Conservation (phyloP, 768 basidiomycete species). For the Suillus paluster region DNA sequence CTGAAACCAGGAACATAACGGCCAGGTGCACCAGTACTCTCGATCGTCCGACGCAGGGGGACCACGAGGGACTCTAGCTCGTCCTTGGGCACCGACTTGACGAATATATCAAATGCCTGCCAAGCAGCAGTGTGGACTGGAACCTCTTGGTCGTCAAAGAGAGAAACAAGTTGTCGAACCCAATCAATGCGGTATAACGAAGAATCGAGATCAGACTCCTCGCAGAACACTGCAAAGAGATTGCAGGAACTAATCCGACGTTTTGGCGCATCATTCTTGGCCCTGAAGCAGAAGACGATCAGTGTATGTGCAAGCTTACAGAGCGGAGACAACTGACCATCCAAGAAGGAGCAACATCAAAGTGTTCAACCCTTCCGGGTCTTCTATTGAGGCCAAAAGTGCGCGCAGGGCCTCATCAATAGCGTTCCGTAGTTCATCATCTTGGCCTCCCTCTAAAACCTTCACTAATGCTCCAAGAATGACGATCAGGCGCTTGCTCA, state of each 20-base stretch:
- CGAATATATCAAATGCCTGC: slow-evolving; percentile 81
- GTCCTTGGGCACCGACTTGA: slow-evolving; percentile 91
- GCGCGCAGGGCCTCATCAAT: slow-evolving; percentile 78
- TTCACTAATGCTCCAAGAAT: slow-evolving; percentile 83
- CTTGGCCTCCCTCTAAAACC: slow-evolving; percentile 68
- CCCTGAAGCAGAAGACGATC: slow-evolving; percentile 52
- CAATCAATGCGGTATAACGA: slow-evolving; percentile 91
- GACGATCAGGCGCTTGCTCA: slow-evolving; percentile 80
- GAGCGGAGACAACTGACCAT: slow-evolving; percentile 60
- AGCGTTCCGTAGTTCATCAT: slow-evolving; percentile 72
- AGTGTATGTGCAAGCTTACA: not conserved
- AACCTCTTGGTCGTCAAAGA: slow-evolving; percentile 79
- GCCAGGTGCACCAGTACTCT: slow-evolving; percentile 80
- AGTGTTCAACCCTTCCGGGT: slow-evolving; percentile 87
- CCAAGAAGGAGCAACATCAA: slow-evolving; percentile 88
- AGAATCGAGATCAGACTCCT: slow-evolving; percentile 79
- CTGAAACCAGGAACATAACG: slow-evolving; percentile 84
- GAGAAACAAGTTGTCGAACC: slow-evolving; percentile 85
- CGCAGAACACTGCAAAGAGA: slow-evolving; percentile 83
- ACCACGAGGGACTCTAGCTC: slow-evolving; percentile 91
- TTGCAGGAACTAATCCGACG: slow-evolving; percentile 81
- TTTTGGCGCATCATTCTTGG: slow-evolving; percentile 69
- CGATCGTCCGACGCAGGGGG: slow-evolving; percentile 86
- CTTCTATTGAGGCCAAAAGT: slow-evolving; percentile 77
- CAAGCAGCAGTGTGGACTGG: slow-evolving; percentile 83